phyloP scores from a whole-genome alignment of 371 early-diverging fungal genomes.

The Rhizopus arrhizus region DNA sequence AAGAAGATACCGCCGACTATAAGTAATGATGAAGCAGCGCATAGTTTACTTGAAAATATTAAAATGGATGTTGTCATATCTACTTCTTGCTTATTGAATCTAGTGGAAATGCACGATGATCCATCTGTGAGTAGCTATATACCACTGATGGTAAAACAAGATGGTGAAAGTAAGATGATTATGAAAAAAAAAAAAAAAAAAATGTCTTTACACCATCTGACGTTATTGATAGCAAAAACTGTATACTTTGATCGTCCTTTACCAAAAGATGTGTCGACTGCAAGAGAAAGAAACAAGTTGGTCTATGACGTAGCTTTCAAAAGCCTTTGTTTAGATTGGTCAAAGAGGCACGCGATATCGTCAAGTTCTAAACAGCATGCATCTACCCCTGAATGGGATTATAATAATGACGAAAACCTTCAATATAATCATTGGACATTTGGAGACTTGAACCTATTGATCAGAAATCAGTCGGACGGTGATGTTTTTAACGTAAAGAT shows the following conservation, averaged over 20 bases:
- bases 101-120: constrained; percentile 8
- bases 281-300: constrained; percentile 12
- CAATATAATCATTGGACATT: constrained; percentile 31
- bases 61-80: constrained; percentile 12
- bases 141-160: constrained; percentile 9
- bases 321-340: constrained; percentile 23
- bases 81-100: constrained; percentile 7
- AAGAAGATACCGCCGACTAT: constrained; percentile 8
- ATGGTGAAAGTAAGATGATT: not conserved
- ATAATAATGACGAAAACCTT: constrained; percentile 19
- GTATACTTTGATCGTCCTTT: constrained; percentile 21
- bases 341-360: constrained; percentile 8
- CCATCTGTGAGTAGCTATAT: constrained; percentile 5
- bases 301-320: constrained; percentile 19
- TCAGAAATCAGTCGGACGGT: constrained; percentile 26
- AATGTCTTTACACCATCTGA: too few relatives aligned
- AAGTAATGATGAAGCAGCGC: constrained; percentile 1
- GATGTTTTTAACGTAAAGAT: constrained; percentile 3
- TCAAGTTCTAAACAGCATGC: not conserved
- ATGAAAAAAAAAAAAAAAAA: too few relatives aligned
- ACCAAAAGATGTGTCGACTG: constrained; percentile 13
- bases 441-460: constrained; percentile 26
- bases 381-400: not conserved
- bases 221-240: not conserved
- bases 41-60: not conserved